Conservation (phyloP, 108 stramenopile genomes). For the Stephanodiscus minutulus region DNA sequence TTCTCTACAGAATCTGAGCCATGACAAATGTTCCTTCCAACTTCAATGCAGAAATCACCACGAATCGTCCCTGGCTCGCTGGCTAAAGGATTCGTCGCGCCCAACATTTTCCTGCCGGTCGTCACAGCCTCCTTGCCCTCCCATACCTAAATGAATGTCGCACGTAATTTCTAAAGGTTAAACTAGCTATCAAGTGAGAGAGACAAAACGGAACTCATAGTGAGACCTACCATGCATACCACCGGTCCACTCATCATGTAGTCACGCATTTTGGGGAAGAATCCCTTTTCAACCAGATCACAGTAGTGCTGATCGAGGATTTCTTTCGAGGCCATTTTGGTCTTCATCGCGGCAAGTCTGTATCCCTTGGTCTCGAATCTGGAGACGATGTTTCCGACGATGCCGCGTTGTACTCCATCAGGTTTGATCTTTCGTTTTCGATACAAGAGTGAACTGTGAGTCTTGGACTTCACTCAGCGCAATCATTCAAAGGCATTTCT, state of each 20-base stretch:
- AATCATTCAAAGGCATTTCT: conserved; percentile 21
- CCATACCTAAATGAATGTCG: no score
- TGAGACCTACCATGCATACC: conserved; percentile 88
- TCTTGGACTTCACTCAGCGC: neutral
- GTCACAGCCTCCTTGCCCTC: conserved; percentile 91
- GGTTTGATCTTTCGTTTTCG: conserved; percentile 66
- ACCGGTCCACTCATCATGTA: conserved; percentile 81
- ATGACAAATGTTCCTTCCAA: conserved; percentile 89
- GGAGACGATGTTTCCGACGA: conserved; percentile 88
- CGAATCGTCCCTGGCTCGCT: conserved; percentile 92
- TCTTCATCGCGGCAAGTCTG: conserved; percentile 94
- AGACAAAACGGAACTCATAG: no score
- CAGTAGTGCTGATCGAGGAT: conserved; percentile 89
- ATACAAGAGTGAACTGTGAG: conserved; percentile 8
- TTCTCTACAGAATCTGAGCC: conserved; percentile 92
- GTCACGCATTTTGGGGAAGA: conserved; percentile 91
- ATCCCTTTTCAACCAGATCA: conserved; percentile 90
- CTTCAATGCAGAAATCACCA: conserved; percentile 87
- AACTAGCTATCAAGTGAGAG: no score
- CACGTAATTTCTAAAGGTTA: no score
- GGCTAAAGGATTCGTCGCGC: conserved; percentile 93
- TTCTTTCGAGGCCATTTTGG: conserved; percentile 78
- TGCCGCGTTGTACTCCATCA: conserved; percentile 88
- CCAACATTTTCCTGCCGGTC: conserved; percentile 93
- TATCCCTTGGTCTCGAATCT: conserved; percentile 94